Evolutionary conservation across 139 green algal genomes (phyloP).

Genomic region (Astrephomene gubernaculifera): DNA sequence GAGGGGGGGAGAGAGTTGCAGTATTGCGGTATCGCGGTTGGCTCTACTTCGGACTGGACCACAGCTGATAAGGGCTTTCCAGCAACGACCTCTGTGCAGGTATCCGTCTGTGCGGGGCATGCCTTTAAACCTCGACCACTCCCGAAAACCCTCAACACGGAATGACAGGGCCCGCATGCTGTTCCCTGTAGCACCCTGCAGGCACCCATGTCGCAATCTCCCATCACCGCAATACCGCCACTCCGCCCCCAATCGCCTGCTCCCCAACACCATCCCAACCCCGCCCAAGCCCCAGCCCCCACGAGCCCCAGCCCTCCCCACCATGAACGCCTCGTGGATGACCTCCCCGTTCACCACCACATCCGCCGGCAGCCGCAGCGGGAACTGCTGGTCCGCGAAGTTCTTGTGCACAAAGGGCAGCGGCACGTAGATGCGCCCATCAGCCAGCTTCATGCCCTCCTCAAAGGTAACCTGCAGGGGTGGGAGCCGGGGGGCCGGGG

Average conservation of each 20-base stretch:
- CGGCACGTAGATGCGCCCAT: slow-evolving; percentile 53
- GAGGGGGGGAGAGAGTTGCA: neutral
- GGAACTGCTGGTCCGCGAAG: slow-evolving; percentile 34
- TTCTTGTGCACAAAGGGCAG: slow-evolving; percentile 46
- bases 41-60: too few relatives aligned
- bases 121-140: too few relatives aligned
- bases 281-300: neutral
- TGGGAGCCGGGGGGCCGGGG: neutral
- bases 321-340: slow-evolving; percentile 28
- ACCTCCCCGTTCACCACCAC: slow-evolving; percentile 46
- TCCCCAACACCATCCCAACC: neutral
- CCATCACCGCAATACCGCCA: too few relatives aligned
- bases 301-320: neutral
- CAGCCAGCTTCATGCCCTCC: slow-evolving; percentile 43
- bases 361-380: slow-evolving; percentile 30
- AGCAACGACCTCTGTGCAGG: too few relatives aligned
- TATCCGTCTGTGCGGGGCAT: too few relatives aligned
- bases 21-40: too few relatives aligned
- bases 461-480: slow-evolving; percentile 40
- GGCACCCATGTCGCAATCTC: too few relatives aligned
- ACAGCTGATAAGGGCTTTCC: too few relatives aligned
- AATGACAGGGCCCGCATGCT: too few relatives aligned
- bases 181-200: too few relatives aligned
- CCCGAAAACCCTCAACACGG: too few relatives aligned
- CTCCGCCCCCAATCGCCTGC: too few relatives aligned